These are phyloP conservation scores for Phoma sp. DNA, from an alignment of 2,329 filamentous ascomycete genomes.

Conservation along the genomic window DNA sequence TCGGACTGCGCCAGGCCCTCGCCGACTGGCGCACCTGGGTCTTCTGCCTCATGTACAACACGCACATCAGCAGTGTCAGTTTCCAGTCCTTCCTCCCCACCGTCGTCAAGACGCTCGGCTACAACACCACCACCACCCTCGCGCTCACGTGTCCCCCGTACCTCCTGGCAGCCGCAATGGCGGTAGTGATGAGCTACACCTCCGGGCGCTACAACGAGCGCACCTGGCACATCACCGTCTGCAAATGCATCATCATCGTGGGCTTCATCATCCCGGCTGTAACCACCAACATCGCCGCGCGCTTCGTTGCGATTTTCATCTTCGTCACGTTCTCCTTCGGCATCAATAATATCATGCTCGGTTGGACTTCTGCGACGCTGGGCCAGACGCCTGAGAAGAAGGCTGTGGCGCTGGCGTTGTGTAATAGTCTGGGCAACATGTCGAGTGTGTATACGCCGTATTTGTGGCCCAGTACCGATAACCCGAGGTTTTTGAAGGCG, in stretches of 20 bases:
- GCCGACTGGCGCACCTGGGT: constrained; percentile 38
- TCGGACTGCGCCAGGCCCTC: constrained; percentile 36
- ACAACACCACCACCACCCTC: constrained; percentile 44
- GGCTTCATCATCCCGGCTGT: constrained; percentile 50
- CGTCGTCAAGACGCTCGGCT: constrained; percentile 47
- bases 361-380: constrained; percentile 35
- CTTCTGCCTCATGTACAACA: constrained; percentile 42
- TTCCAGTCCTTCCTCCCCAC: constrained; percentile 44
- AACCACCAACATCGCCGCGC: constrained; percentile 33
- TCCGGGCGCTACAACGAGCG: constrained; percentile 58
- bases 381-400: constrained; percentile 40
- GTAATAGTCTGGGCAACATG: constrained; percentile 35
- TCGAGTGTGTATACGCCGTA: constrained; percentile 38
- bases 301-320: constrained; percentile 40
- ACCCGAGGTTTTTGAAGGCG: constrained; percentile 34
- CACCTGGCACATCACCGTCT: constrained; percentile 57
- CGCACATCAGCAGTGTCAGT: constrained; percentile 34
- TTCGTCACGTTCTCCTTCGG: constrained; percentile 39
- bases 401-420: constrained; percentile 38
- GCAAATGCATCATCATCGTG: constrained; percentile 49
- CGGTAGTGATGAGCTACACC: constrained; percentile 56
- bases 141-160: constrained; percentile 56
- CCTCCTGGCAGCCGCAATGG: constrained; percentile 52
- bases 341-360: constrained; percentile 40
- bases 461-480: constrained; percentile 33